phyloP scores from a whole-genome alignment of 164 flowering plant species.

The Brasenia schreberi region DNA sequence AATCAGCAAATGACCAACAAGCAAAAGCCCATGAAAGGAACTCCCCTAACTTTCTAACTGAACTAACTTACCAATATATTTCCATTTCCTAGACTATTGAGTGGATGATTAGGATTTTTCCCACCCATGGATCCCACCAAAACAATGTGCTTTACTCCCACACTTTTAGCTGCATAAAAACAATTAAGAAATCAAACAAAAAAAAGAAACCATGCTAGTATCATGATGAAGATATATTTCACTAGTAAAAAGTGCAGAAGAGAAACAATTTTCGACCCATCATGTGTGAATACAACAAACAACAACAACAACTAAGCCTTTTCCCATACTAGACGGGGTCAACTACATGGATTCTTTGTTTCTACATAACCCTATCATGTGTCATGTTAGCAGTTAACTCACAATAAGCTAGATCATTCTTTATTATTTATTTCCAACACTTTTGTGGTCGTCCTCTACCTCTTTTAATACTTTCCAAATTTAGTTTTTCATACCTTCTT shows the following conservation, averaged over 20 bases:
- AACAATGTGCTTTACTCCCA: conserved; percentile 92
- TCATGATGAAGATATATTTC: background rate
- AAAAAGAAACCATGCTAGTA: background rate
- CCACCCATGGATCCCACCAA: conserved; percentile 99
- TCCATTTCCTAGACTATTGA: conserved; percentile 88
- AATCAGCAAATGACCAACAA: too few relatives aligned
- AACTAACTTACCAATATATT: conserved; percentile 62
- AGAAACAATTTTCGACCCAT: background rate
- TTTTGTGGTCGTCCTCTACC: too few relatives aligned
- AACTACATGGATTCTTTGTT: too few relatives aligned
- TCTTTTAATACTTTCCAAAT: too few relatives aligned
- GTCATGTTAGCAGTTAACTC: too few relatives aligned
- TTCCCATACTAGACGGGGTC: too few relatives aligned
- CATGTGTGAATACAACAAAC: background rate
- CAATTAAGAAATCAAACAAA: background rate
- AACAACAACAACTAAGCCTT: too few relatives aligned
- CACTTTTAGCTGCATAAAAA: conserved; percentile 68
- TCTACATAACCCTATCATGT: too few relatives aligned
- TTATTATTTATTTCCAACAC: too few relatives aligned
- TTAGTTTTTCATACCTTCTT: too few relatives aligned
- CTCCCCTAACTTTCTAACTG: background rate
- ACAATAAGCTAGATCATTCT: too few relatives aligned
- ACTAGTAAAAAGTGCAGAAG: background rate
- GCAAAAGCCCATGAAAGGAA: background rate
- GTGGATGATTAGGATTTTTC: conserved; percentile 59